Conservation (phyloP, 139 green algal species). For the Eudorina sp. region DNA sequence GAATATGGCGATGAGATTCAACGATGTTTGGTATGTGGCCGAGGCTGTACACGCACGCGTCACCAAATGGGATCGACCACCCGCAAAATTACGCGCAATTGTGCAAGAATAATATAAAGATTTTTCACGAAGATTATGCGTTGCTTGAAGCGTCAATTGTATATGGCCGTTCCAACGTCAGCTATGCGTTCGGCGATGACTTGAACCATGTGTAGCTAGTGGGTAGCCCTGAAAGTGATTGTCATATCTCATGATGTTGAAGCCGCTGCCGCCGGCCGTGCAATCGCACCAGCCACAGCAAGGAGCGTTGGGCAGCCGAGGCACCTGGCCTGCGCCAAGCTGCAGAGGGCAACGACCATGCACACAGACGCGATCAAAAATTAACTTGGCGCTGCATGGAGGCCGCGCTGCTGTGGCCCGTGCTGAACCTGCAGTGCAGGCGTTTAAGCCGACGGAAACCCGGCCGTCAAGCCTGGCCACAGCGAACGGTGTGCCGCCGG, state of each 20-base stretch:
- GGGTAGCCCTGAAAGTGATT: too few relatives aligned
- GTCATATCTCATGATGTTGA: not conserved
- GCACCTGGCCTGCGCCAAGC: not conserved
- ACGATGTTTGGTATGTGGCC: too few relatives aligned
- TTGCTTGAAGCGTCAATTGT: too few relatives aligned
- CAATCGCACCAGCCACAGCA: conserved; percentile 4
- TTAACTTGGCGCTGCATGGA: not conserved
- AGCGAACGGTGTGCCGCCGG: not conserved
- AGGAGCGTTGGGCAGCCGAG: conserved; percentile 8
- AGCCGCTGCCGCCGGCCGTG: not conserved
- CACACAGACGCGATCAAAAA: not conserved
- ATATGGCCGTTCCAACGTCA: too few relatives aligned
- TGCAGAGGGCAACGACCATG: not conserved
- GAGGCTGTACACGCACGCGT: too few relatives aligned
- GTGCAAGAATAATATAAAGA: too few relatives aligned
- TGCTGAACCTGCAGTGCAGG: not conserved
- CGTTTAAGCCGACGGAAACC: not conserved
- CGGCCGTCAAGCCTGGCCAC: not conserved
- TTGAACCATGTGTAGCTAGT: not conserved
- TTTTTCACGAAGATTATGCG: too few relatives aligned
- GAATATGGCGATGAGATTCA: too few relatives aligned
- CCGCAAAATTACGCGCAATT: too few relatives aligned
- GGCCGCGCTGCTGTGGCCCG: not conserved
- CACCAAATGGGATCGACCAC: too few relatives aligned
- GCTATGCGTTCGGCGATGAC: not conserved